These are phyloP conservation scores for Aspergillus niger DNA, from an alignment of 2,329 filamentous ascomycete species.

Conservation along the genomic window DNA sequence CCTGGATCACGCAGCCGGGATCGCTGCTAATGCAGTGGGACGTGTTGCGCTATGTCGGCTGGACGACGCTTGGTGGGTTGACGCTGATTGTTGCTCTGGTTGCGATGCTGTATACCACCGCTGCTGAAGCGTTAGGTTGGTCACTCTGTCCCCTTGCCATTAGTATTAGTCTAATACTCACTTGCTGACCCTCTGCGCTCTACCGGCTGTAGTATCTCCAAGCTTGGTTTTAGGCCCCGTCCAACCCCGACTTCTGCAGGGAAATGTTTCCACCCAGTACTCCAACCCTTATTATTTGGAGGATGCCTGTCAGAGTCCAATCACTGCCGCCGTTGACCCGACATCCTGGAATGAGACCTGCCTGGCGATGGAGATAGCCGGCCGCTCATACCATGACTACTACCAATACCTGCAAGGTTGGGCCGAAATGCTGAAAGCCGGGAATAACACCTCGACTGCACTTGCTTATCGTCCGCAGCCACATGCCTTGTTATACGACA, in stretches of 20 bases:
- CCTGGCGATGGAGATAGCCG: slow-evolving; percentile 68
- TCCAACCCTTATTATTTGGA: slow-evolving; percentile 63
- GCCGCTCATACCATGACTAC: slow-evolving; percentile 69
- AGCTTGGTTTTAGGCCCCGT: slow-evolving; percentile 64
- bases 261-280: slow-evolving; percentile 63
- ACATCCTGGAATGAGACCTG: slow-evolving; percentile 57
- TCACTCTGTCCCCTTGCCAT: not conserved
- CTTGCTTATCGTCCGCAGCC: slow-evolving; percentile 58
- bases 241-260: slow-evolving; percentile 54
- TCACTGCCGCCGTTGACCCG: slow-evolving; percentile 49
- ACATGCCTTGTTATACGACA: slow-evolving; percentile 67
- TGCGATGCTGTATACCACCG: slow-evolving; percentile 74
- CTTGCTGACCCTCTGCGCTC: not conserved
- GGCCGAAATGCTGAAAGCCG: slow-evolving; percentile 50
- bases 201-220: slow-evolving; percentile 58
- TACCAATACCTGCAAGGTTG: slow-evolving; percentile 62
- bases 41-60: slow-evolving; percentile 63
- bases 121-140: slow-evolving; percentile 66
- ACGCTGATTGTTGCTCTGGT: slow-evolving; percentile 66
- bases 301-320: slow-evolving; percentile 62
- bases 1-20: slow-evolving; percentile 73
- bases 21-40: slow-evolving; percentile 70
- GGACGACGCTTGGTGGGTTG: slow-evolving; percentile 65
- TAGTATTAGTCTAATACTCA: too few species aligned
- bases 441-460: slow-evolving; percentile 45